Base-by-base conservation (phyloP, 495 filamentous ascomycete species). In the Baudoinia panamericana region DNA sequence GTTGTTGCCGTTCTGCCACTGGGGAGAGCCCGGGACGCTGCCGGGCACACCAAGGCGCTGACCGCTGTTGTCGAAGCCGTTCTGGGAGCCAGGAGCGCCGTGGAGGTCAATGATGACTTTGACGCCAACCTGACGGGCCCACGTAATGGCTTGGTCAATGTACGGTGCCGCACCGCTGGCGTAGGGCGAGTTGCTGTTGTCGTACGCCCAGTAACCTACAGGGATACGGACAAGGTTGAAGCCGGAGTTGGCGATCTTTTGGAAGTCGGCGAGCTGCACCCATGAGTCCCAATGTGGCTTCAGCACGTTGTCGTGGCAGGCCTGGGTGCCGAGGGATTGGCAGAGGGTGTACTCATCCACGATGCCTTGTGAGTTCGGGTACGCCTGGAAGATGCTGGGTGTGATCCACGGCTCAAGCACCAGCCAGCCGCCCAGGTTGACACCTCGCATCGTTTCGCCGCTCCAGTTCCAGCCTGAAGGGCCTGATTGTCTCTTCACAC, bases 1-100 rank as follows among this genome's bases (percentile, higher is more conserved):
- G 9, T 66, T 78, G 48, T 71, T 53, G 13, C 70, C 74, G 27
- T 66, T 57, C 39, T 70, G 68, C 81, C 80, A 85, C n/a, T n/a
- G n/a, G n/a, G n/a, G n/a, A n/a, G n/a, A n/a, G n/a, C n/a, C n/a
- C n/a, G n/a, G n/a, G n/a, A n/a, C n/a, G n/a, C n/a, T n/a, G 9
- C 17, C 21, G 5, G 46, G 51, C 30, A 5, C 27, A 7, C 17
- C 35, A 1, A 52, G 41, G 33, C 42, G 37, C 27, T 60, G 51
- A 13, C 61, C 61, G 24, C 52, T 56, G 45, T 64, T 64, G 45
- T 64, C 61, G 45, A 55, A 64, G 5, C 60, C 61, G 34, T 64
- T 64, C 39, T 64, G 61, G 4, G 46, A 52, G 1, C 58, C 55
- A 0, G 59, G 61, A 1, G 56, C 59, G n/a, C 66, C 66, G 47